Base-by-base conservation (phyloP, 495 filamentous ascomycete genomes). In the Penicillium dipodomyicola region DNA sequence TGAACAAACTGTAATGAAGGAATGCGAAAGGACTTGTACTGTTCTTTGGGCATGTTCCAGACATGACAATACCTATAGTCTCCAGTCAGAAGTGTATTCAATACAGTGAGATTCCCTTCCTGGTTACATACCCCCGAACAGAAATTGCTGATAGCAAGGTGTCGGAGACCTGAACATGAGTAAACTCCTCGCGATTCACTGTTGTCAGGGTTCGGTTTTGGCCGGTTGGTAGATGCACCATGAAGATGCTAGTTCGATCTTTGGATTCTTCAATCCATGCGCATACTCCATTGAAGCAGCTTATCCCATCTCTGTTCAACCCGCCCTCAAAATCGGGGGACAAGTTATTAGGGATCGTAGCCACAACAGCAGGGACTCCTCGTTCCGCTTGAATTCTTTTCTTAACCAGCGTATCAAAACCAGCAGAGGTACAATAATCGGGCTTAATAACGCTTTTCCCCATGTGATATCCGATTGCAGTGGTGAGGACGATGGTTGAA, bases 121-220 rank as follows among this genome's bases (percentile, higher is more conserved):
- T 52, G 25, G 10, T 4, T 30, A 65, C 64, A 52, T 63, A 72
- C 58, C 63, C 72, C 22, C 61, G 66, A 2, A 22, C 29, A 12
- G 65, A 70, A 12, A 69, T 43, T 2, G 60, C 69, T 11, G 63
- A 68, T 19, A 75, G 32, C 11, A 71, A 37, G 1, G 29, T 51
- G 35, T 27, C 49, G 3, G 49, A 51, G 33, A 51, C 14, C 33
- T 27, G 15, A 12, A 69, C 19, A 12, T 25, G 15, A 3, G 15
- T 10, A 23, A 75, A 48, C 0, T 14, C 0, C 12, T 73, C 71
- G 32, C 72, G 60, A 40, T 75, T 75, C 1, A 63, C 59, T 1
- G 72, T 73, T 19, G 60, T 66, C 14, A 70, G 57, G 1, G 39
- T 46, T 22, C 33, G n/a, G 9, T 1, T 29, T 37, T 19, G 39